Percentiles rank a stretch among this genome's conserved stretches.
Evolutionary conservation across 805 yeast species (phyloP).

Genomic region (Ogataea naganishii): DNA sequence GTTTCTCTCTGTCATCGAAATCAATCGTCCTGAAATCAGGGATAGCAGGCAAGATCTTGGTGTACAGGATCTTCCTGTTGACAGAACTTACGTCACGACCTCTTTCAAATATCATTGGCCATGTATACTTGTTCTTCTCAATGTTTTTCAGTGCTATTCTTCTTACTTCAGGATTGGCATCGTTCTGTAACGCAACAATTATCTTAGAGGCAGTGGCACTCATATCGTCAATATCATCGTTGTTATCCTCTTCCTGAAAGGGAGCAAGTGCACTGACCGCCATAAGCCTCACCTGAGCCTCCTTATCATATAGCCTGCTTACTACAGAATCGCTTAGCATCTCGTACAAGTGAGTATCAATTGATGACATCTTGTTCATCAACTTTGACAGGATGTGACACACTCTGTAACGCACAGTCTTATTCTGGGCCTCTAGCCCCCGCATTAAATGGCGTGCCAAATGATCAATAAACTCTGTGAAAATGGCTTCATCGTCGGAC

Average conservation of each 20-base stretch:
- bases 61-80: conserved; percentile 66
- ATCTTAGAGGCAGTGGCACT: conserved; percentile 40
- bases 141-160: conserved; percentile 74
- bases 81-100: conserved; percentile 71
- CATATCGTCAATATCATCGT: conserved; percentile 21
- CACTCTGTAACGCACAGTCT: conserved; percentile 70
- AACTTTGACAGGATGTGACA: conserved; percentile 67
- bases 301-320: conserved; percentile 65
- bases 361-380: conserved; percentile 64
- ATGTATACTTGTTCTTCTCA: conserved; percentile 42
- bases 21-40: conserved; percentile 49
- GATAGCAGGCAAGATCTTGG: conserved; percentile 58
- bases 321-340: conserved; percentile 51
- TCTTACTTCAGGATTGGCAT: conserved; percentile 82
- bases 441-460: conserved; percentile 60
- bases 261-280: conserved; percentile 74
- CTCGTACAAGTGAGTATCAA: conserved; percentile 65
- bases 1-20: conserved; percentile 48
- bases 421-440: conserved; percentile 72
- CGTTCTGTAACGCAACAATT: conserved; percentile 55
- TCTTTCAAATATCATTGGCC: conserved; percentile 60
- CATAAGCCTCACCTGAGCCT: conserved; percentile 70
- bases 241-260: conserved; percentile 55
- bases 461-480: conserved; percentile 47
- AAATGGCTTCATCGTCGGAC: conserved; percentile 19